A percentile compares a stretch with the other conserved stretches of the same genome.
These are phyloP conservation scores for Sambucus nigra DNA, from an alignment of 129 eudicot genomes.

Conservation along the genomic window DNA sequence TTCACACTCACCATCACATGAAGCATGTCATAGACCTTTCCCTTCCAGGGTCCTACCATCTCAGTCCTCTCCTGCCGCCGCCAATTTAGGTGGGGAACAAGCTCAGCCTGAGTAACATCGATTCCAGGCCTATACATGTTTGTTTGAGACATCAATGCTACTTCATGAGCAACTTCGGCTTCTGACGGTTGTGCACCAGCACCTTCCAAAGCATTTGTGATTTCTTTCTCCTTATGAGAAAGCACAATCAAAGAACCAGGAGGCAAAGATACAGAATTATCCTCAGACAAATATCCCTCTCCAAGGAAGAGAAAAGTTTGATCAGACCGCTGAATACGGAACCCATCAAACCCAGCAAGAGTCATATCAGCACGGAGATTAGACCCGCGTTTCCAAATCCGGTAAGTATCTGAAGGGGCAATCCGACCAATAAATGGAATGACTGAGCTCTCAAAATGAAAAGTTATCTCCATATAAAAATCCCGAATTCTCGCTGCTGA, in stretches of 20 bases:
- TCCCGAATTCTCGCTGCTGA: constrained; percentile 77
- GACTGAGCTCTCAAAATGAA: constrained; percentile 92
- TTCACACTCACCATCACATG: constrained; percentile 91
- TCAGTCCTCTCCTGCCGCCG: constrained; percentile 85
- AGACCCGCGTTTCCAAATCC: constrained; percentile 94
- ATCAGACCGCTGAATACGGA: constrained; percentile 85
- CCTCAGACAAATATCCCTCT: constrained; percentile 61
- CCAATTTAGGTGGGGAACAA: constrained; percentile 84
- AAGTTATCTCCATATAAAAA: constrained; percentile 89
- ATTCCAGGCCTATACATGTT: constrained; percentile 94
- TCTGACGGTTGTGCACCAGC: constrained; percentile 94
- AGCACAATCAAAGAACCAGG: constrained; percentile 87
- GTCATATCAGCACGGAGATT: constrained; percentile 98
- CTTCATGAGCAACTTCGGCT: constrained; percentile 90
- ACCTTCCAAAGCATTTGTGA: constrained; percentile 92
- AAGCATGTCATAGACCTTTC: constrained; percentile 88
- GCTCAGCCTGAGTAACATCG: constrained; percentile 97
- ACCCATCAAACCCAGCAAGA: constrained; percentile 96
- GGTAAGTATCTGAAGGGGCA: constrained; percentile 88
- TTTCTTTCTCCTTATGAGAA: constrained; percentile 85
- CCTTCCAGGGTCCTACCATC: constrained; percentile 83
- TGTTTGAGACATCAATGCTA: constrained; percentile 89
- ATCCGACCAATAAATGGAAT: constrained; percentile 90
- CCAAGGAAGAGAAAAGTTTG: constrained; percentile 91
- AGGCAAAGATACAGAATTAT: constrained; percentile 46